Percentiles rank a stretch among this genome's conserved stretches.
Evolutionary conservation across 306 rosid species (phyloP).

Genomic region (Quercus agrifolia): DNA sequence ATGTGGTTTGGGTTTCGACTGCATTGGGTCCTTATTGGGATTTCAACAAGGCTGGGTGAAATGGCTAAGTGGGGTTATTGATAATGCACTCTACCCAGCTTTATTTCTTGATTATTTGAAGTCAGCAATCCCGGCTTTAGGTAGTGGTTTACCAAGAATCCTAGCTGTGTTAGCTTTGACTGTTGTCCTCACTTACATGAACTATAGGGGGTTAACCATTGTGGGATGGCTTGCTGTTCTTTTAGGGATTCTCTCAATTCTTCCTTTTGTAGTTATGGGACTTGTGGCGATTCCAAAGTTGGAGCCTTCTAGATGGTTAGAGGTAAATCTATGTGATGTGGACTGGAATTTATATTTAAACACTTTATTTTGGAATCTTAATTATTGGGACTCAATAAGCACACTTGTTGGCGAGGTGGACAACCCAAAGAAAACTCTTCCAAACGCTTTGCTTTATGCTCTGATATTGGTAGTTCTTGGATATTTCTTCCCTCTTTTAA

Average conservation of each 20-base stretch:
- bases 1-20: conserved; percentile 39
- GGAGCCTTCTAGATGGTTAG: conserved; percentile 32
- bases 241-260: conserved; percentile 40
- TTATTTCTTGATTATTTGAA: conserved; percentile 42
- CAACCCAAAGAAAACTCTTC: too few relatives aligned
- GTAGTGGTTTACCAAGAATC: conserved; percentile 16
- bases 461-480: conserved; percentile 72
- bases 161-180: conserved; percentile 46
- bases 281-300: conserved; percentile 36
- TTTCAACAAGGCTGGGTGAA: conserved; percentile 54
- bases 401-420: conserved; percentile 30
- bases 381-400: conserved; percentile 53
- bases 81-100: conserved; percentile 29
- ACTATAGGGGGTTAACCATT: conserved; percentile 44
- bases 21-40: conserved; percentile 54
- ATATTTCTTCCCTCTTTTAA: conserved; percentile 75
- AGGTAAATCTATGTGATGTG: conserved; percentile 33
- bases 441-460: conserved; percentile 63
- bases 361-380: conserved; percentile 49
- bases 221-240: conserved; percentile 45
- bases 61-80: conserved; percentile 39
- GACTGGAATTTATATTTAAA: conserved; percentile 53
- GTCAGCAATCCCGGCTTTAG: too few relatives aligned
- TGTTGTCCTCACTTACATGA: conserved; percentile 39
- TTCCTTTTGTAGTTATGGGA: conserved; percentile 38